Conservation (phyloP, 352 stramenopile species). For the Phytophthora meadii region DNA sequence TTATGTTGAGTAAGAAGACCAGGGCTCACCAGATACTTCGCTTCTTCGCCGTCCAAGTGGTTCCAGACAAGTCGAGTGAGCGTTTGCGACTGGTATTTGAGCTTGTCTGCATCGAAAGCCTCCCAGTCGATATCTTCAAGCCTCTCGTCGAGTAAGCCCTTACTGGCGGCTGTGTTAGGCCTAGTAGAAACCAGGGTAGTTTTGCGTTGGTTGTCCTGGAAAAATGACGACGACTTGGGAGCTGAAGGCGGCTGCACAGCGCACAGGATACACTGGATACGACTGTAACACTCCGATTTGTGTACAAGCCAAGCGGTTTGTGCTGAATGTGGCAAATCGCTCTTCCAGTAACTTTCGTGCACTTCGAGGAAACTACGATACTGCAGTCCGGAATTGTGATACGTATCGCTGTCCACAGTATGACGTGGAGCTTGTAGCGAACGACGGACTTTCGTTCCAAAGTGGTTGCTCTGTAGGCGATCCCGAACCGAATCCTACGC, state of each 20-base stretch:
- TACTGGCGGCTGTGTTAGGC: too few species aligned
- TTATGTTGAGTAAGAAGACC: constrained; percentile 13
- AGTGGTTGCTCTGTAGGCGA: constrained; percentile 90
- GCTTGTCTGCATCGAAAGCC: too few species aligned
- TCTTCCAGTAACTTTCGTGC: constrained; percentile 47
- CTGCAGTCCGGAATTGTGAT: constrained; percentile 39
- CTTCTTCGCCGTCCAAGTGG: constrained; percentile 30
- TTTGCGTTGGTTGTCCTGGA: too few species aligned
- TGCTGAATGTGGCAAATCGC: constrained; percentile 80
- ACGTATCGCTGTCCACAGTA: constrained; percentile 85
- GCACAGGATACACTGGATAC: constrained; percentile 96
- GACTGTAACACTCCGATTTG: constrained; percentile 98
- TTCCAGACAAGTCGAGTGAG: constrained; percentile 18
- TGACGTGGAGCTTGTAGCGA: constrained; percentile 89
- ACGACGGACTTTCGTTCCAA: constrained; percentile 94
- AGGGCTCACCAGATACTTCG: constrained; percentile 17
- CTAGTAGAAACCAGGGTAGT: too few species aligned
- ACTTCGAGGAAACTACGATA: constrained; percentile 67
- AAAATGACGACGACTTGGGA: too few species aligned
- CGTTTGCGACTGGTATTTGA: too few species aligned
- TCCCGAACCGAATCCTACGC: constrained; percentile 57
- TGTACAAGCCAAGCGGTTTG: constrained; percentile 90
- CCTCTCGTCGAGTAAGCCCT: too few species aligned
- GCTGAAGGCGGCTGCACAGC: too few species aligned
- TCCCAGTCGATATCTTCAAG: too few species aligned